Base-by-base conservation (phyloP, 306 rosid species). In the Neltuma alba region DNA sequence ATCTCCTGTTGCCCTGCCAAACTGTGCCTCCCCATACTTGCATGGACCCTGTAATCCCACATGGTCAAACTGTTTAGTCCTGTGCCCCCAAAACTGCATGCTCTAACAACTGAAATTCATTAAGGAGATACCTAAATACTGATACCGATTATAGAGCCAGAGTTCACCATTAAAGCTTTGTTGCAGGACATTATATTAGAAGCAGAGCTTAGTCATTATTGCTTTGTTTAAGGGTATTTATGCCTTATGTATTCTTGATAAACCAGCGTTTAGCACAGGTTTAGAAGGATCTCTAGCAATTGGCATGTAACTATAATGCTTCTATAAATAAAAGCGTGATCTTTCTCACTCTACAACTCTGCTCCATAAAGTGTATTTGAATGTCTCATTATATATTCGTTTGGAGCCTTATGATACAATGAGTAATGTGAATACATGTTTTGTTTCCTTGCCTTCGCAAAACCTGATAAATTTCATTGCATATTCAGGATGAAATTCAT, bases 401-500 rank as follows among this genome's bases (percentile, higher is more conserved):
- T 2, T 0, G 38, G 50, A 80, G 18, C 69, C 54, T 80, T 60
- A 47, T 69, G 27, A 76, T 75, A 13, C 9, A 21, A 40, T 34
- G 70, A n/a, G 18, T 4, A 73, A 38, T 63, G 58, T 75, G 68
- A 74, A 79, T 50, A 34, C 71, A 63, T 72, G 31, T 3, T 58
- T 42, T 37, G 45, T 74, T 76, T 75, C 25, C 72, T 69, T 71
- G 75, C 74, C 82, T 14, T 83, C 47, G 71, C 44, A 66, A 48
- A 78, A 64, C 37, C 30, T 70, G 60, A 72, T 79, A 63, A 81
- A 70, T 36, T 71, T 70, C 61, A 67, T 86, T 74, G 77, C 38
- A 76, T 76, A 40, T 80, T 82, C 86, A 95, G 99, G 99, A 95
- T 80, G 99, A 95, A 89, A 87, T 95, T 89, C 99, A 95, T 86